Evolutionary conservation across 768 basidiomycete species (phyloP), one percentile per base, ranked within the genome.

Genomic region (Lyophyllum semitale): DNA sequence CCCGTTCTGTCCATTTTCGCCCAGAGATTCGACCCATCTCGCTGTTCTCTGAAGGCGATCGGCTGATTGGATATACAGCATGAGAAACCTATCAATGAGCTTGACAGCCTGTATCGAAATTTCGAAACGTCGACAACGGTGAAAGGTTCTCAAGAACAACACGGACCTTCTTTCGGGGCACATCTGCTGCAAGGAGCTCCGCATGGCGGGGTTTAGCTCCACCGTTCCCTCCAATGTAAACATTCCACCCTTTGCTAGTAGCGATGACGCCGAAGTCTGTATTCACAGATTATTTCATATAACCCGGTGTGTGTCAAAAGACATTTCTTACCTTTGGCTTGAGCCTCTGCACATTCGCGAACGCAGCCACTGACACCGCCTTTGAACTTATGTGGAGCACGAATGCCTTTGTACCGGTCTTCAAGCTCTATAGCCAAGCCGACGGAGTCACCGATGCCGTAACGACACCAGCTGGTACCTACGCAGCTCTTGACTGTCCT

Each of bases 401-500:
- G 76, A 41, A 90, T 78, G 17, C 88, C 87, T 52, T 83, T 82
- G 67, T 90, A 90, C 5, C 89, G 77, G 53, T 88, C 80, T 69
- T 91, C 88, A 4, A 91, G 78, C 56, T 80, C 75, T 35, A 90
- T 77, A 0, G 89, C 89, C 54, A 91, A 75, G 20, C 87, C 85
- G 26, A 91, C 89, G 2, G 86, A 85, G 64, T 91, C 89, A 8
- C 88, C 87, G 8, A 89, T 74, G 1, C 88, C 89, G 59, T 82
- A 90, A 12, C 87, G 81, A 61, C 85, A 88, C 85, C 81, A 87
- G 13, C 74, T 81, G 1, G 82, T 83, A n/a, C 88, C 87, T 44
- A 91, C 88, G 61, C 89, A 90, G 0, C 82, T 84, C 69, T 91
- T 90, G 48, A 91, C 87, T 0, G 88, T 88, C n/a, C 88, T 76